Percentiles rank a stretch among this genome's conserved stretches.
Evolutionary conservation across 768 basidiomycete genomes (phyloP).

Genomic region (Serendipita vermifera): DNA sequence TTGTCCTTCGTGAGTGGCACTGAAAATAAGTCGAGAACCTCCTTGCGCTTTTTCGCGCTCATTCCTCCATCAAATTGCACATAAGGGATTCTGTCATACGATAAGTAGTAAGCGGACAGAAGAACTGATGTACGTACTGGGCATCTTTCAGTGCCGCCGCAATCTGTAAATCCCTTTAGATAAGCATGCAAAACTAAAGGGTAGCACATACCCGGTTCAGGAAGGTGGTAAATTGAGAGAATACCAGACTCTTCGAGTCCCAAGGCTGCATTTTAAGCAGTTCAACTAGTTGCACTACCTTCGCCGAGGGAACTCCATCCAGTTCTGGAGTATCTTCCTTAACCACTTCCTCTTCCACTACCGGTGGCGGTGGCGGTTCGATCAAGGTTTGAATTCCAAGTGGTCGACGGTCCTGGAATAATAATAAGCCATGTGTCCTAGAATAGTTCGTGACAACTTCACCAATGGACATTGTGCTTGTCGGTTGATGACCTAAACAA

Average conservation of each 20-base stretch:
- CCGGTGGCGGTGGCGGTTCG: conserved; percentile 42
- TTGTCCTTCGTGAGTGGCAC: conserved; percentile 15
- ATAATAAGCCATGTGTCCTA: conserved; percentile 1
- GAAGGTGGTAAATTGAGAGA: conserved; percentile 82
- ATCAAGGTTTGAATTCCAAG: conserved; percentile 44
- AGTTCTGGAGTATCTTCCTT: conserved; percentile 28
- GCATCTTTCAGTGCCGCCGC: conserved; percentile 51
- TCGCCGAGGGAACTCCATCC: conserved; percentile 56
- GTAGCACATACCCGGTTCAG: conserved; percentile 50
- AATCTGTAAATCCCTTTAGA: conserved; percentile 35
- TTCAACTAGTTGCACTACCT: conserved; percentile 69
- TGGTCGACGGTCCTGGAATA: conserved; percentile 54
- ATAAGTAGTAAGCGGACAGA: conserved; percentile 9
- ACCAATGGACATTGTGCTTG: conserved; percentile 80
- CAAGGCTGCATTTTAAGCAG: conserved; percentile 54
- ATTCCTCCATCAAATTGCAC: conserved; percentile 78
- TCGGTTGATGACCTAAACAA: conserved; percentile 52
- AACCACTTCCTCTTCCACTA: conserved; percentile 26
- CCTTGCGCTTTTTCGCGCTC: conserved; percentile 67
- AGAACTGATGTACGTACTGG: conserved; percentile 43
- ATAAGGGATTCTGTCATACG: conserved; percentile 45
- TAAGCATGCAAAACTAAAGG: background rate
- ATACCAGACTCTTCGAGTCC: conserved; percentile 62
- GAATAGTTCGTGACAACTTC: conserved; percentile 10
- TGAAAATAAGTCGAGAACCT: conserved; percentile 55